Conservation (phyloP, 805 yeast species). For the Barnettozyma sp. region DNA sequence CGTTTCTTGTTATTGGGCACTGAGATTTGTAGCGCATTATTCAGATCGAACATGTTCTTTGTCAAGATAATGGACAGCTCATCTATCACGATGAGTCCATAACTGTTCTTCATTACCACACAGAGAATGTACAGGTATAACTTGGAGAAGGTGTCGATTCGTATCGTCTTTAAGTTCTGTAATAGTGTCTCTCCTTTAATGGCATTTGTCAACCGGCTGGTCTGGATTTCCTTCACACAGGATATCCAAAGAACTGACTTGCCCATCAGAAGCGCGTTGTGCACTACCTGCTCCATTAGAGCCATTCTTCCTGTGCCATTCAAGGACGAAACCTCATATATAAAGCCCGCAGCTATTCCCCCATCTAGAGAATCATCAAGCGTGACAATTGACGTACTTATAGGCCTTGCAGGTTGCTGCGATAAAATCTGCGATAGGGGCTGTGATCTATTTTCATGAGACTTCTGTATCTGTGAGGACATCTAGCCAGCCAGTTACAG, state of each 20-base stretch:
- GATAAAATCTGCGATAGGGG: constrained; percentile 16
- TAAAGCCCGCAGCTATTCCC: constrained; percentile 22
- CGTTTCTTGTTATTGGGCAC: constrained; percentile 5
- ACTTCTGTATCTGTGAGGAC: constrained; percentile 4
- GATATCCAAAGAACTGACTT: constrained; percentile 21
- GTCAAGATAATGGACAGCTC: constrained; percentile 17
- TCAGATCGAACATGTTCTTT: constrained; percentile 13
- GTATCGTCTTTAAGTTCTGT: constrained; percentile 4
- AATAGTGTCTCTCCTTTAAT: constrained; percentile 2
- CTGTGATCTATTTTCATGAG: constrained; percentile 15
- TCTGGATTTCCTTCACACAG: constrained; percentile 14
- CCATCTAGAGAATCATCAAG: constrained; percentile 19
- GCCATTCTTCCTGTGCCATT: constrained; percentile 19
- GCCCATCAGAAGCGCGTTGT: constrained; percentile 12
- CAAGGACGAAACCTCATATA: constrained; percentile 19
- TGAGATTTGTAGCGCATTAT: background rate
- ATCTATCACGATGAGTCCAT: constrained; percentile 20
- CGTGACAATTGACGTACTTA: constrained; percentile 11
- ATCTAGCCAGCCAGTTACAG: too few relatives aligned
- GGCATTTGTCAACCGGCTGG: background rate
- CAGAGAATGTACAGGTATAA: constrained; percentile 14
- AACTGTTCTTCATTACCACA: constrained; percentile 3
- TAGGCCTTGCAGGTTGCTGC: constrained; percentile 15
- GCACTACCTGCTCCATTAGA: constrained; percentile 12
- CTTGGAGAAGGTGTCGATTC: constrained; percentile 9